These are phyloP conservation scores for Spongiforma sp. DNA, from an alignment of 1,284 basidiomycete species.

Conservation along the genomic window DNA sequence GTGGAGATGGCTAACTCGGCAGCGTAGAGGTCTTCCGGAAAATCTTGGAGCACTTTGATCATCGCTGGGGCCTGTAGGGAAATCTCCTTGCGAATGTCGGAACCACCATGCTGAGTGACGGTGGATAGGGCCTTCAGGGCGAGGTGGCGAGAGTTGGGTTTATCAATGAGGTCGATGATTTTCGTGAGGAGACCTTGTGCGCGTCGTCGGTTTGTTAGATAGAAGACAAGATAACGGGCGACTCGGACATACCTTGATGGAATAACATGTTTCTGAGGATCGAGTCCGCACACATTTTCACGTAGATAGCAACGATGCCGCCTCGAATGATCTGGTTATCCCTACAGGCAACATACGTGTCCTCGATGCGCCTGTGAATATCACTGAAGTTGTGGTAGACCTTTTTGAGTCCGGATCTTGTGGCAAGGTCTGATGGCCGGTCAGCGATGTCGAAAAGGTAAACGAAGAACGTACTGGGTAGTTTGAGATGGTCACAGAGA, in stretches of 20 bases:
- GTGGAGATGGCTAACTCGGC: slow-evolving; percentile 54
- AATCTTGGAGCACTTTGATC: slow-evolving; percentile 49
- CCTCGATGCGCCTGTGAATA: slow-evolving; percentile 53
- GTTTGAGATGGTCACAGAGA: slow-evolving; percentile 52
- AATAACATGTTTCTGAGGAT: slow-evolving; percentile 60
- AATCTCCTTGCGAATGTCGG: slow-evolving; percentile 51
- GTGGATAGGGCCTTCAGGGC: slow-evolving; percentile 57
- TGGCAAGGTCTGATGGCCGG: slow-evolving; percentile 50
- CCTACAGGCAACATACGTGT: slow-evolving; percentile 41
- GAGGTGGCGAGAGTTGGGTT: slow-evolving; percentile 49
- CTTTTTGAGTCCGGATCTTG: slow-evolving; percentile 61
- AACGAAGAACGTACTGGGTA: slow-evolving; percentile 49
- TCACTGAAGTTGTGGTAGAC: slow-evolving; percentile 57
- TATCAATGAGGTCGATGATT: slow-evolving; percentile 56
- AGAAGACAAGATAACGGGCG: no score
- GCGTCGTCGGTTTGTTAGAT: neutral
- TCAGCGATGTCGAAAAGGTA: neutral
- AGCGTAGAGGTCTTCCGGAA: slow-evolving; percentile 52
- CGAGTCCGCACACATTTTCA: slow-evolving; percentile 63
- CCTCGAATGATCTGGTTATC: slow-evolving; percentile 48
- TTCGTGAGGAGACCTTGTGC: slow-evolving; percentile 54
- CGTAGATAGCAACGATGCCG: slow-evolving; percentile 61
- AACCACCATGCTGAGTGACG: slow-evolving; percentile 64
- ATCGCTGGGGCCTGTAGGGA: slow-evolving; percentile 47
- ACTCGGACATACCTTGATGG: slow-evolving; percentile 46